phyloP scores from a whole-genome alignment of 768 basidiomycete genomes.

The Termitomyces eurrhizus region DNA sequence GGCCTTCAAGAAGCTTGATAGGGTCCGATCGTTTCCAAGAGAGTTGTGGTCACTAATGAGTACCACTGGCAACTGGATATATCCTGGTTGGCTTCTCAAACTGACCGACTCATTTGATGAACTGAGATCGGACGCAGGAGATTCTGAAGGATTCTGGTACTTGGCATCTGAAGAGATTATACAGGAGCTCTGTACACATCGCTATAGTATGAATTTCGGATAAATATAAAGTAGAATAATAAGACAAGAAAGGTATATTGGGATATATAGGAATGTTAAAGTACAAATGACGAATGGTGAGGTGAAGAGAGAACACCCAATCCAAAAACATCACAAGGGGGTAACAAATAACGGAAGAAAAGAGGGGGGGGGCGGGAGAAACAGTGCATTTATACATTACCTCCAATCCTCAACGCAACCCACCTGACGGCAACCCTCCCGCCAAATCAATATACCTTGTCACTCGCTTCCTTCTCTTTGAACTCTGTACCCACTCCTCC shows the following conservation, averaged over 20 bases:
- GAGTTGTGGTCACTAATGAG: neutral
- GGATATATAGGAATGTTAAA: neutral
- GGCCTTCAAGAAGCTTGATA: too few relatives aligned
- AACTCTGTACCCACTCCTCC: conserved; percentile 32
- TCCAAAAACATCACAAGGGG: neutral
- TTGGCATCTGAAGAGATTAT: neutral
- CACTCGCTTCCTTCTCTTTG: conserved; percentile 68
- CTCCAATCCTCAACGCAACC: neutral
- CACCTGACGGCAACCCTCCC: conserved; percentile 19
- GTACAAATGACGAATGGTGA: conserved; percentile 8
- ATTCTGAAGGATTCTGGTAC: neutral
- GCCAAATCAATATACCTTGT: conserved; percentile 79
- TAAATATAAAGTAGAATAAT: neutral
- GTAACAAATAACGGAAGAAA: neutral
- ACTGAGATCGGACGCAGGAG: too few relatives aligned
- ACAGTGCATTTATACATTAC: neutral
- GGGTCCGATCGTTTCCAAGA: neutral
- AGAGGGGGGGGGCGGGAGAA: neutral
- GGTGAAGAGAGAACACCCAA: neutral
- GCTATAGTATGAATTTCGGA: neutral
- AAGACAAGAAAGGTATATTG: neutral
- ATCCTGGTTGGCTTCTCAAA: neutral
- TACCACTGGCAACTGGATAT: too few relatives aligned
- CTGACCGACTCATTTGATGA: too few relatives aligned
- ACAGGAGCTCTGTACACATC: neutral